phyloP scores from a whole-genome alignment of 2,329 filamentous ascomycete species.

The Teratosphaeriaceae sp. region DNA sequence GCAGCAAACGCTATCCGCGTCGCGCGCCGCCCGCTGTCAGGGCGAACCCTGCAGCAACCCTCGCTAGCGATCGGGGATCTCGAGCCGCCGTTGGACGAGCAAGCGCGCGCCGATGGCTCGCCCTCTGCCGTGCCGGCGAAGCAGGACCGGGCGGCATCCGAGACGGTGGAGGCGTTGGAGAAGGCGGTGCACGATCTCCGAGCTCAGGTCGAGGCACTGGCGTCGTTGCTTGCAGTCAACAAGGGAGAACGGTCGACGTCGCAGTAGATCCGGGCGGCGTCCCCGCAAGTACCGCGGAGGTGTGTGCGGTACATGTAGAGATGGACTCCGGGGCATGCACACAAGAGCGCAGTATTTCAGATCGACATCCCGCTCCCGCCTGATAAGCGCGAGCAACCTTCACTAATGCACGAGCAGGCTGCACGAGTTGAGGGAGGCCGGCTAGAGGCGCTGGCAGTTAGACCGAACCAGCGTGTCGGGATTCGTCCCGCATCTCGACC shows the following conservation, averaged over 20 bases:
- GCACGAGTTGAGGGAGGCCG: conserved; percentile 4
- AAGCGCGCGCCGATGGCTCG: conserved; percentile 11
- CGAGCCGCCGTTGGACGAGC: conserved; percentile 6
- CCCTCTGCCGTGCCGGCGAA: conserved; percentile 9
- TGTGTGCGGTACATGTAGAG: too few relatives aligned
- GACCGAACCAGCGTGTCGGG: conserved; percentile 5
- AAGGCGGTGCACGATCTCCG: conserved; percentile 17
- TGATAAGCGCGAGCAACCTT: neutral
- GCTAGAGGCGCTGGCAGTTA: conserved; percentile 4
- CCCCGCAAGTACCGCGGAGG: too few relatives aligned
- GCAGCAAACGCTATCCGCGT: conserved; percentile 19
- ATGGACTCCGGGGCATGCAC: too few relatives aligned
- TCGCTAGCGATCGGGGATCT: conserved; percentile 2
- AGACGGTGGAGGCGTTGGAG: conserved; percentile 14
- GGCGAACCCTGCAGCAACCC: neutral
- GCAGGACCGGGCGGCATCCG: conserved; percentile 12
- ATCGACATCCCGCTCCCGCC: too few relatives aligned
- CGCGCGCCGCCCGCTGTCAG: conserved; percentile 9
- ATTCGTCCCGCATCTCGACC: neutral
- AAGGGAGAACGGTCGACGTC: too few relatives aligned
- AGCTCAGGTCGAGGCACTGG: conserved; percentile 16
- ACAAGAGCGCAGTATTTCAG: too few relatives aligned
- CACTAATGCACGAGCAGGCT: conserved; percentile 7
- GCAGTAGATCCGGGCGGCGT: too few relatives aligned
- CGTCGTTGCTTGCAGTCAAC: conserved; percentile 12